These are phyloP conservation scores for Solanum lycopersicoides DNA, from an alignment of 257 asterid genomes.

Conservation along the genomic window DNA sequence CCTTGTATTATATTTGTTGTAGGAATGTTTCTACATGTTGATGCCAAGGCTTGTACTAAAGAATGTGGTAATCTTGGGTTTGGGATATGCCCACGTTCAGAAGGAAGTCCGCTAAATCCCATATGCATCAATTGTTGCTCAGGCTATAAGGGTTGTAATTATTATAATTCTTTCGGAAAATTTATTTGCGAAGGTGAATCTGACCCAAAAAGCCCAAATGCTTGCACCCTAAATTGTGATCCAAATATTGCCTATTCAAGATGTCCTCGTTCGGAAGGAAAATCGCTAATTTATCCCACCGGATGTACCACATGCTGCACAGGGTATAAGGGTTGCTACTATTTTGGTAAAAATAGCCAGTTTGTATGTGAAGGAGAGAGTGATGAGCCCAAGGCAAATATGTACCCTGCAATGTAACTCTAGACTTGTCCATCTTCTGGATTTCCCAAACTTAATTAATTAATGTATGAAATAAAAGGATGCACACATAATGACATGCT, in stretches of 20 bases:
- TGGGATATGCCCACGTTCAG: neutral
- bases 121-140: neutral
- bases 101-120: neutral
- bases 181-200: neutral
- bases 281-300: neutral
- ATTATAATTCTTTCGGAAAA: neutral
- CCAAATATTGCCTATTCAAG: neutral
- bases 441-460: too few species aligned
- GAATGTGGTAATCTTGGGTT: neutral
- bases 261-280: neutral
- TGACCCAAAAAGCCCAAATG: neutral
- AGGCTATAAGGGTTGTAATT: neutral
- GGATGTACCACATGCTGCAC: neutral
- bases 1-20: neutral
- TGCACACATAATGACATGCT: too few species aligned
- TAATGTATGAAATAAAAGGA: too few species aligned
- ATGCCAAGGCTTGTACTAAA: neutral
- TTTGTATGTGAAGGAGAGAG: neutral
- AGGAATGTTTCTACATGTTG: neutral
- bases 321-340: neutral
- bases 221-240: neutral
- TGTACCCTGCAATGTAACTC: neutral
- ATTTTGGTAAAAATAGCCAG: neutral
- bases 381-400: neutral
- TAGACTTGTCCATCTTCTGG: too few species aligned